phyloP scores from a whole-genome alignment of 1,139 yeast genomes.

The Kurtzmaniella quercitrusa region DNA sequence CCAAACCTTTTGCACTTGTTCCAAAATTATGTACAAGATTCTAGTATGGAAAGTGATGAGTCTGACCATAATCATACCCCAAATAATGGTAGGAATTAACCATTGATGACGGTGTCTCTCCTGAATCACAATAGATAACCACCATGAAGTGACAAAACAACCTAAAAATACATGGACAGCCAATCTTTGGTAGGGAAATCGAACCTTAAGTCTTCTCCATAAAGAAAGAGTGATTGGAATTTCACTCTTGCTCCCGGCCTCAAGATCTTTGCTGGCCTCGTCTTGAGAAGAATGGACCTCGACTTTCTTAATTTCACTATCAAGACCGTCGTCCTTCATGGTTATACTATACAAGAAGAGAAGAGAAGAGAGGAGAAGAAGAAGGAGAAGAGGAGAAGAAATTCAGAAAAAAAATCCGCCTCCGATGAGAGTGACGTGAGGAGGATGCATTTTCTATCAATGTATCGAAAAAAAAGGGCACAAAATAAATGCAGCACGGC shows the following conservation, averaged over 20 bases:
- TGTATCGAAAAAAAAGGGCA: neutral
- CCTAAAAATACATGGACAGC: constrained; percentile 31
- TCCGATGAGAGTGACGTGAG: neutral
- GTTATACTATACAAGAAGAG: neutral
- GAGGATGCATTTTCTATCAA: neutral
- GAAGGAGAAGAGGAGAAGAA: constrained; percentile 2
- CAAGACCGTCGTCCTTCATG: constrained; percentile 1
- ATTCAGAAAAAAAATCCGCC: neutral
- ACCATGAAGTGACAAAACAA: constrained; percentile 61
- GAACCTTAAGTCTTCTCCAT: constrained; percentile 15
- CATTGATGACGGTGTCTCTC: constrained; percentile 50
- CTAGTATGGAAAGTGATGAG: constrained; percentile 52
- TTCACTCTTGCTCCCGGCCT: neutral
- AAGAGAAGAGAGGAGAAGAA: constrained; percentile 5
- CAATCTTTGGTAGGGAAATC: constrained; percentile 20
- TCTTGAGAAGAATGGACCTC: neutral
- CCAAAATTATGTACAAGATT: constrained; percentile 30
- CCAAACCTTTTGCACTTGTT: constrained; percentile 36
- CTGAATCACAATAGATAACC: constrained; percentile 58
- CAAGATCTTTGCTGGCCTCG: constrained; percentile 2
- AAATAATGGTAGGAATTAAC: constrained; percentile 61
- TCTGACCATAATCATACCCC: constrained; percentile 52
- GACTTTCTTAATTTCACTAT: neutral
- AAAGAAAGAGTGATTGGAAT: constrained; percentile 2
- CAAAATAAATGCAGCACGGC: constrained; percentile 1